Conservation (phyloP, 2,329 filamentous ascomycete species). For the Intubia oerlemansii region DNA sequence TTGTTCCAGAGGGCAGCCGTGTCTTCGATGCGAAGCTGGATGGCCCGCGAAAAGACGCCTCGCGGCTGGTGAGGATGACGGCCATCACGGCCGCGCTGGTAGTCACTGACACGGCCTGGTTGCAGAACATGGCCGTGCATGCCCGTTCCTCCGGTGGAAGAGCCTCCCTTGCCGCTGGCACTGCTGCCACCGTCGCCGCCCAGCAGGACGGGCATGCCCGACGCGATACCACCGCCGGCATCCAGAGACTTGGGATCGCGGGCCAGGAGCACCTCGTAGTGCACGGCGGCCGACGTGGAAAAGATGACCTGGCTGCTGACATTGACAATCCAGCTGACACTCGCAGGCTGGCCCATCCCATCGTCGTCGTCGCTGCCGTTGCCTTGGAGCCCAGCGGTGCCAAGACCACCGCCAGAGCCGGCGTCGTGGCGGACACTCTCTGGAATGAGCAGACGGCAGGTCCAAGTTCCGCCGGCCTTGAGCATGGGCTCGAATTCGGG, state of each 20-base stretch:
- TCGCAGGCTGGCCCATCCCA: conserved; percentile 20
- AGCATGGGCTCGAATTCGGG: conserved; percentile 93
- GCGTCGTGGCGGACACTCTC: conserved; percentile 52
- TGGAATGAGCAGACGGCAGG: conserved; percentile 59
- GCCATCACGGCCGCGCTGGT: conserved; percentile 42
- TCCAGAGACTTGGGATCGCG: conserved; percentile 69
- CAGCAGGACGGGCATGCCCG: conserved; percentile 19
- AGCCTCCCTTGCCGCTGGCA: neutral
- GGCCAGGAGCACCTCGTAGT: conserved; percentile 70
- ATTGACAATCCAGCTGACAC: conserved; percentile 74
- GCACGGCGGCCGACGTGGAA: conserved; percentile 67
- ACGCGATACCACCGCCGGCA: conserved; percentile 22
- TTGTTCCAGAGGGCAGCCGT: conserved; percentile 83
- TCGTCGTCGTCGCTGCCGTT: too few species aligned
- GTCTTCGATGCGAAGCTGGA: conserved; percentile 65
- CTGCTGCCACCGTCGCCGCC: conserved; percentile 12
- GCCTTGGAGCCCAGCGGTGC: too few species aligned
- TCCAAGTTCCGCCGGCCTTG: conserved; percentile 81
- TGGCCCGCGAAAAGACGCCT: conserved; percentile 67
- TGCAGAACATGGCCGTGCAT: conserved; percentile 18
- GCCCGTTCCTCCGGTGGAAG: neutral
- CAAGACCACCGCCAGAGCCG: conserved; percentile 22
- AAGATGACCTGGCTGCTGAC: conserved; percentile 87
- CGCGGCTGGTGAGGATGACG: conserved; percentile 41
- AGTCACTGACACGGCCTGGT: conserved; percentile 57